Evolutionary conservation across 2,329 filamentous ascomycete genomes (phyloP).

Genomic region (Fragosphaeria purpurea): DNA sequence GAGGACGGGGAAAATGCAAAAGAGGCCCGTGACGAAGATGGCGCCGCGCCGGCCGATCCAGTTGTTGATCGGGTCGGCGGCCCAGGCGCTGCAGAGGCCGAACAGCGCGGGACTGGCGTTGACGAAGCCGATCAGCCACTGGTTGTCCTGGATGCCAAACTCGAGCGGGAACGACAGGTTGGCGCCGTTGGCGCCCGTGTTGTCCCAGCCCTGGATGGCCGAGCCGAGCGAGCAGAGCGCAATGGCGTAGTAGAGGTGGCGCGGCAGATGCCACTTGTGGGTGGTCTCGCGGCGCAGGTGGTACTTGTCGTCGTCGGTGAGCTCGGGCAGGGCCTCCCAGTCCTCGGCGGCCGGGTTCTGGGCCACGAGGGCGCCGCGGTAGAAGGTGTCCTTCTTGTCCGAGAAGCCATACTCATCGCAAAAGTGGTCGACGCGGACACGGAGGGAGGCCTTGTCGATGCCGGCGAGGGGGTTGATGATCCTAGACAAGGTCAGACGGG

Average conservation of each 20-base stretch:
- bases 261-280: slow-evolving; percentile 19
- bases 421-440: neutral
- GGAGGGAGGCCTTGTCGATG: neutral
- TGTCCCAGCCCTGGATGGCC: slow-evolving; percentile 10
- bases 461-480: slow-evolving; percentile 7
- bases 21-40: slow-evolving; percentile 25
- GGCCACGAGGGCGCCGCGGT: slow-evolving; percentile 59
- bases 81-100: slow-evolving; percentile 43
- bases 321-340: slow-evolving; percentile 45
- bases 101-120: slow-evolving; percentile 5
- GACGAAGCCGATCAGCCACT: neutral
- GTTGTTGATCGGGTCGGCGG: slow-evolving; percentile 35
- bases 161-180: slow-evolving; percentile 35
- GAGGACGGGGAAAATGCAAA: slow-evolving; percentile 46
- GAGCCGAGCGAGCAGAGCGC: slow-evolving; percentile 34
- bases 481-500: no score
- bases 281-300: slow-evolving; percentile 44
- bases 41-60: slow-evolving; percentile 32
- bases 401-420: slow-evolving; percentile 4
- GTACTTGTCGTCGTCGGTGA: slow-evolving; percentile 30
- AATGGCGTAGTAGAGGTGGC: slow-evolving; percentile 7
- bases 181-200: slow-evolving; percentile 37
- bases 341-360: slow-evolving; percentile 46
- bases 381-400: slow-evolving; percentile 39
- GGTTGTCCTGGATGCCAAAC: slow-evolving; percentile 29